These are phyloP conservation scores for Saccharomycopsis hybrid DNA, from an alignment of 1,139 yeast species.

Conservation along the genomic window DNA sequence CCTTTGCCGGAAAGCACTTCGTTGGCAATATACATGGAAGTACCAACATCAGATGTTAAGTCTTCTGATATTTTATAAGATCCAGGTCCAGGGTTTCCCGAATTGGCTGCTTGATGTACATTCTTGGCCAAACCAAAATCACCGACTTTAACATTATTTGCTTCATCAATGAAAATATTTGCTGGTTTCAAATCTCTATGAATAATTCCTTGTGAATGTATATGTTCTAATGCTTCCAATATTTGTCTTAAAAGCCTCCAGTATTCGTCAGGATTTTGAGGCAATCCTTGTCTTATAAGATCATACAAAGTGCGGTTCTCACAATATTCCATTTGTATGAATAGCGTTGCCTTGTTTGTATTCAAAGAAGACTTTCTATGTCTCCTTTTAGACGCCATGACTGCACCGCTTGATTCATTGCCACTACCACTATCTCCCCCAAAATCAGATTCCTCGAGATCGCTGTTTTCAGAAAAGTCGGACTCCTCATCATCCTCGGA, in stretches of 20 bases:
- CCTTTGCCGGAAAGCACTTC: constrained; percentile 72
- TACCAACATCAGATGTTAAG: constrained; percentile 87
- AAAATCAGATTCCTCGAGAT: constrained; percentile 2
- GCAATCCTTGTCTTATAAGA: constrained; percentile 72
- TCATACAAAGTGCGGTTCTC: constrained; percentile 87
- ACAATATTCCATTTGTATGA: constrained; percentile 97
- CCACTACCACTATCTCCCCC: neutral
- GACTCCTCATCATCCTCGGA: neutral
- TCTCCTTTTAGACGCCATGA: neutral
- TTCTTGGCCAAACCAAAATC: constrained; percentile 95
- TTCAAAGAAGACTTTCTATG: constrained; percentile 16
- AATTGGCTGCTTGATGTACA: constrained; percentile 38
- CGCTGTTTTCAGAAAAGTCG: neutral
- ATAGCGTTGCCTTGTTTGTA: constrained; percentile 44
- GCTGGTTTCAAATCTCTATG: constrained; percentile 94
- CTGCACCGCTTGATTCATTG: neutral
- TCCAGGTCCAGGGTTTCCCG: constrained; percentile 20
- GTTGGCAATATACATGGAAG: constrained; percentile 85
- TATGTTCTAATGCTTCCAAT: constrained; percentile 84
- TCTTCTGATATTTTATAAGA: constrained; percentile 47
- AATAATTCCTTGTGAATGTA: constrained; percentile 89
- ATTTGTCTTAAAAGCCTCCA: constrained; percentile 88
- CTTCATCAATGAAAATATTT: constrained; percentile 89
- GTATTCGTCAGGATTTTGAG: constrained; percentile 65
- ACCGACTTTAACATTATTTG: constrained; percentile 86